These are phyloP conservation scores for Geotrichum histeridarum DNA, from an alignment of 1,139 yeast genomes.

Conservation along the genomic window DNA sequence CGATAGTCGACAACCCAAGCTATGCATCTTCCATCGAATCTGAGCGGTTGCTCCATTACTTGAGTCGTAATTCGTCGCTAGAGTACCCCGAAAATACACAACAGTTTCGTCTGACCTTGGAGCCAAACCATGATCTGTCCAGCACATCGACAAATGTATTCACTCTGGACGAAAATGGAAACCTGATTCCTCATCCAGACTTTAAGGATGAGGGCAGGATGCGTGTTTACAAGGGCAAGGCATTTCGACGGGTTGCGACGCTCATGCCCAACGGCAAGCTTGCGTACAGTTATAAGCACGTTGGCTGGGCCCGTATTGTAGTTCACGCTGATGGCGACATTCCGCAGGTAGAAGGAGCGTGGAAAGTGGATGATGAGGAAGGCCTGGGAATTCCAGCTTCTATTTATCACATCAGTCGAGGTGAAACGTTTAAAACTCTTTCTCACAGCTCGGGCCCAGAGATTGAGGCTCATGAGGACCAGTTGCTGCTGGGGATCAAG, in stretches of 20 bases:
- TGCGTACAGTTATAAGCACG: constrained; percentile 25
- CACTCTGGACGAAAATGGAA: constrained; percentile 24
- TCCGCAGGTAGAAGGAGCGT: constrained; percentile 30
- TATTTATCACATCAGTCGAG: constrained; percentile 30
- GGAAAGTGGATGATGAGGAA: constrained; percentile 35
- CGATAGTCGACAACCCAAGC: constrained; percentile 5
- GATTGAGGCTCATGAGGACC: constrained; percentile 24
- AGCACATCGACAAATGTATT: constrained; percentile 18
- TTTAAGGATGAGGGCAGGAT: constrained; percentile 12
- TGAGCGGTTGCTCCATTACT: constrained; percentile 28
- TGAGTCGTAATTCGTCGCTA: constrained; percentile 28
- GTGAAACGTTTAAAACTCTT: constrained; percentile 20
- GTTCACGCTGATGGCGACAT: constrained; percentile 22
- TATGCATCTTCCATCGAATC: constrained; percentile 19
- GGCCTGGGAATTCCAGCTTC: constrained; percentile 35
- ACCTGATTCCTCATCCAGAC: constrained; percentile 27
- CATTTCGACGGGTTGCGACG: constrained; percentile 29
- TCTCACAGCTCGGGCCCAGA: constrained; percentile 10
- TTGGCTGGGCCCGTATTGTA: constrained; percentile 37
- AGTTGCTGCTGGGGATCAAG: constrained; percentile 20
- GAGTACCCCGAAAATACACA: constrained; percentile 31
- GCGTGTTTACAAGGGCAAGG: constrained; percentile 29
- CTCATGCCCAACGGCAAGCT: constrained; percentile 25
- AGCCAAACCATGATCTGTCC: constrained; percentile 24
- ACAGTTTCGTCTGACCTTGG: constrained; percentile 31